phyloP scores from a whole-genome alignment of 331 rosid species.

The Acacia concinna region DNA sequence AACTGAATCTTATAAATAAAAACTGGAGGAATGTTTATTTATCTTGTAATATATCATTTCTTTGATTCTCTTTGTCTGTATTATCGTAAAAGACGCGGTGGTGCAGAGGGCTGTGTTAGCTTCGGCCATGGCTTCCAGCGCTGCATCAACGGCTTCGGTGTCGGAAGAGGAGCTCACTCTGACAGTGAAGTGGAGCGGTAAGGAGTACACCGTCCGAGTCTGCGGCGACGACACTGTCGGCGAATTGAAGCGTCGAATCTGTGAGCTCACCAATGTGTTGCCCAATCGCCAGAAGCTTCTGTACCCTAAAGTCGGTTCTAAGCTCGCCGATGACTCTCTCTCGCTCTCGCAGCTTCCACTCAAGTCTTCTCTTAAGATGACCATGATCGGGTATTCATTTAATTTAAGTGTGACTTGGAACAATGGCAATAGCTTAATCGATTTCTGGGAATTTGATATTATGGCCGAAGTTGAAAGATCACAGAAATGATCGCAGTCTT shows the following conservation, averaged over 20 bases:
- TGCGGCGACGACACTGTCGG: slow-evolving; percentile 85
- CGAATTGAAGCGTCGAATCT: slow-evolving; percentile 88
- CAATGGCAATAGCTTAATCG: background rate
- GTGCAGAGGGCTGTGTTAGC: background rate
- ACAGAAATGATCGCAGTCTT: background rate
- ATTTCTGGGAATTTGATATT: background rate
- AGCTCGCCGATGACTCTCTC: slow-evolving; percentile 76
- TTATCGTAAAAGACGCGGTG: background rate
- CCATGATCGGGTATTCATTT: slow-evolving; percentile 80
- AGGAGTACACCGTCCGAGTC: slow-evolving; percentile 80
- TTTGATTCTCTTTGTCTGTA: background rate
- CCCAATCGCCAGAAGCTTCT: slow-evolving; percentile 93
- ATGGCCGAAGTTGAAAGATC: background rate
- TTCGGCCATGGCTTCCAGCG: slow-evolving; percentile 43
- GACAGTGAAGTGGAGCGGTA: slow-evolving; percentile 84
- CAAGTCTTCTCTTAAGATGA: slow-evolving; percentile 76
- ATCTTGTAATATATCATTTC: too few relatives aligned
- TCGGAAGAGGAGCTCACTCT: slow-evolving; percentile 77
- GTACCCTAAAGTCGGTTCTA: slow-evolving; percentile 80
- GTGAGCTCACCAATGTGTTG: slow-evolving; percentile 77
- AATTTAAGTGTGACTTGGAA: background rate
- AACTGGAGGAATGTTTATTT: too few relatives aligned
- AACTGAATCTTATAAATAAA: too few relatives aligned
- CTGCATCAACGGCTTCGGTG: slow-evolving; percentile 40
- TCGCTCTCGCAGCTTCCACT: slow-evolving; percentile 76